Conservation (phyloP, 306 rosid genomes). For the Prunus persica region Prunus_persica_NCBIv2 NC_034009.1:3256001-3256500, state of each 20-base stretch:
- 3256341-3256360: constrained; percentile 78
- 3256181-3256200: constrained; percentile 72
- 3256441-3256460: constrained; percentile 37
- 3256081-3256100: constrained; percentile 82
- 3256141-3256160: constrained; percentile 77
- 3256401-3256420: constrained; percentile 48
- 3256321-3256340: constrained; percentile 59
- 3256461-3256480: background rate
- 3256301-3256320: constrained; percentile 63
- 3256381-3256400: constrained; percentile 45
- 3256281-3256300: constrained; percentile 73
- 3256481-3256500: background rate
- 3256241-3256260: constrained; percentile 66
- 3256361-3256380: constrained; percentile 81
- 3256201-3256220: constrained; percentile 53
- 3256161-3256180: constrained; percentile 79
- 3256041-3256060: constrained; percentile 70
- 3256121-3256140: constrained; percentile 67
- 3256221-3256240: constrained; percentile 48
- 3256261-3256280: constrained; percentile 75
- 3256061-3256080: constrained; percentile 59
- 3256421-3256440: constrained; percentile 43
- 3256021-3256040: constrained; percentile 45
- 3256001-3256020: constrained; percentile 63
- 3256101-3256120: constrained; percentile 69